Percentiles rank a stretch among this genome's conserved stretches.
Conservation (phyloP, 2,329 filamentous ascomycete genomes). For the Penicillium sp. region DNA sequence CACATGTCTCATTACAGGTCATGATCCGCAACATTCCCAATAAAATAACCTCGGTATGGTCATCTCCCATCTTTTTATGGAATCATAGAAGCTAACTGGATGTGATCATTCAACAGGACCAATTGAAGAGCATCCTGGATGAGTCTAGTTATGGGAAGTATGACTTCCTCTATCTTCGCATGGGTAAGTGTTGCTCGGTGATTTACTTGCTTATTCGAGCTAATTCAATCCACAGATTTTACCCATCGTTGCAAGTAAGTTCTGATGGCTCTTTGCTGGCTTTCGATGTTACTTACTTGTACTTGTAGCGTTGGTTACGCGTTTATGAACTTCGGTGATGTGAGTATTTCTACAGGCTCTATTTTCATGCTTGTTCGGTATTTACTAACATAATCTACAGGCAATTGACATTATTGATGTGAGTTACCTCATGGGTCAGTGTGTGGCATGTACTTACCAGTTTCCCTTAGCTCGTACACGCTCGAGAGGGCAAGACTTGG, state of each 20-base stretch:
- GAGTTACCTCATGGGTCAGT: conserved; percentile 29
- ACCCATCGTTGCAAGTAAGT: conserved; percentile 78
- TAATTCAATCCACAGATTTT: conserved; percentile 55
- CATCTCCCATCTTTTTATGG: neutral
- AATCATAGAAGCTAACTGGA: neutral
- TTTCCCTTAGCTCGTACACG: conserved; percentile 63
- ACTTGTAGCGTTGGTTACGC: conserved; percentile 79
- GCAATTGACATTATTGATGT: conserved; percentile 71
- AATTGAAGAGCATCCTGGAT: conserved; percentile 77
- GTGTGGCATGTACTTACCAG: conserved; percentile 4
- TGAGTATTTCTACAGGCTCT: conserved; percentile 43
- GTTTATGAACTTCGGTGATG: conserved; percentile 90
- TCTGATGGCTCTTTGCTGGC: neutral
- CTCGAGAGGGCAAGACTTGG: conserved; percentile 69
- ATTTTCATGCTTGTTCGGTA: neutral
- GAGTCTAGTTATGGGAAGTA: conserved; percentile 76
- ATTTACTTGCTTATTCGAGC: neutral
- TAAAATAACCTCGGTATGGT: conserved; percentile 63
- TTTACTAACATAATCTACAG: conserved; percentile 48
- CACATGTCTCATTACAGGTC: conserved; percentile 52
- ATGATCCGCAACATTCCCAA: conserved; percentile 96
- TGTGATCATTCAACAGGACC: conserved; percentile 45
- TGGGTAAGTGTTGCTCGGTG: conserved; percentile 49
- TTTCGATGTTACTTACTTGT: neutral
- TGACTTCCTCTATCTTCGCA: conserved; percentile 92